Base-by-base conservation (phyloP, 2,329 filamentous ascomycete genomes). In the Botrytis fabae region DNA sequence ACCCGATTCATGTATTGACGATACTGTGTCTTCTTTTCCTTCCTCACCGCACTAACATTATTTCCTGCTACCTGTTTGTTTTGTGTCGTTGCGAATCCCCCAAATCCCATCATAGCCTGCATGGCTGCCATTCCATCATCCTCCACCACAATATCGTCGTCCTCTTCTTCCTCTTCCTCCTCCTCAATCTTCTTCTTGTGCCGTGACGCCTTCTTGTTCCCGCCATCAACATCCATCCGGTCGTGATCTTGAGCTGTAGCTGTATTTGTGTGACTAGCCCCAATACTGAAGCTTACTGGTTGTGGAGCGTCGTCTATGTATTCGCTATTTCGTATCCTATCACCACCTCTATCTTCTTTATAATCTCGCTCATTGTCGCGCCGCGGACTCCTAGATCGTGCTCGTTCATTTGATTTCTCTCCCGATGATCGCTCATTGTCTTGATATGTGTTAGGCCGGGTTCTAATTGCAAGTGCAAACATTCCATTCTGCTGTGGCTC, bases 1-100 rank as follows among this genome's bases (percentile, higher is more conserved):
- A 90, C 86, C 73, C 93, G 88, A 80, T 96, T 96, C 90, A 99
- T 99, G 83, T 99, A 99, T 87, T 99, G 96, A 78, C 96, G 88
- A 80, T 98, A 98, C 85, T 97, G 89, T 22, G 91, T 93, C 89
- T 94, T 95, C 89, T 97, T 98, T 84, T 96, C 94, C 86, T 96
- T 98, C 77, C 91, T 86, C 70, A 98, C 90, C 0, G 86, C 93
- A 72, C 93, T 95, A 60, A 91, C 89, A 80, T 94, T 90, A 81
- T 99, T 99, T 2, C 96, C 96, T 0, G 89, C 87, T 1, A 99
- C 91, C 81, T 98, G 97, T 71, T 92, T 94, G 74, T 93, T 90
- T 83, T 98, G 97, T 32, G 96, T 98, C 38, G 90, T 91, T 73
- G 90, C 91, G 83, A 98, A 99, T 0, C 88, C 89, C 28, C 90